Base-by-base conservation (phyloP, 179 eudicot genomes). In the Drosera spatulata region DNA sequence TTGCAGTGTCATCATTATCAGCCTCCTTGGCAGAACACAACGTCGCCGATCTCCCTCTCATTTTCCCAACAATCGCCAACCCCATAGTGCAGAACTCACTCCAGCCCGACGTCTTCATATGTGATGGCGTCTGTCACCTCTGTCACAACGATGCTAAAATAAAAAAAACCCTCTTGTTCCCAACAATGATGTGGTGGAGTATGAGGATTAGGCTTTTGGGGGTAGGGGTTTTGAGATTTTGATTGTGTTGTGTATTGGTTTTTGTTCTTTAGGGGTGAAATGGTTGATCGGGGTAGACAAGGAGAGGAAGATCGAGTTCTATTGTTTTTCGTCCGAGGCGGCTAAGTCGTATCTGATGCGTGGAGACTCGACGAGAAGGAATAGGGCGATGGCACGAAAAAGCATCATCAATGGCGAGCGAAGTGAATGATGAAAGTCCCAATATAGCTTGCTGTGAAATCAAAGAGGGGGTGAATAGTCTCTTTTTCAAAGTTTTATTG, bases 341-440 rank as follows among this genome's bases (percentile, higher is more conserved):
- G 98, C 93, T 68, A 95, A 89, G 59, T 96, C 98, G 52, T 91
- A 88, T 73, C 62, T 91, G n/a, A n/a, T n/a, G n/a, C n/a, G n/a
- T n/a, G n/a, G n/a, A n/a, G n/a, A n/a, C n/a, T n/a, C n/a, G n/a
- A n/a, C n/a, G n/a, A n/a, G n/a, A n/a, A n/a, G n/a, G n/a, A n/a
- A n/a, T n/a, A n/a, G n/a, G n/a, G n/a, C n/a, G n/a, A n/a, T n/a
- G n/a, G n/a, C n/a, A n/a, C n/a, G n/a, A n/a, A n/a, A n/a, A n/a
- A n/a, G n/a, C n/a, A n/a, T n/a, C n/a, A n/a, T n/a, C n/a, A n/a
- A n/a, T n/a, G n/a, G n/a, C n/a, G n/a, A n/a, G n/a, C n/a, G n/a
- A n/a, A n/a, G n/a, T n/a, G n/a, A n/a, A n/a, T n/a, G n/a, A n/a
- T n/a, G n/a, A n/a, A n/a, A n/a, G n/a, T n/a, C n/a, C n/a, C n/a